Conservation (phyloP, 1,139 yeast species). For the Nakaseomyces nivariensis region DNA sequence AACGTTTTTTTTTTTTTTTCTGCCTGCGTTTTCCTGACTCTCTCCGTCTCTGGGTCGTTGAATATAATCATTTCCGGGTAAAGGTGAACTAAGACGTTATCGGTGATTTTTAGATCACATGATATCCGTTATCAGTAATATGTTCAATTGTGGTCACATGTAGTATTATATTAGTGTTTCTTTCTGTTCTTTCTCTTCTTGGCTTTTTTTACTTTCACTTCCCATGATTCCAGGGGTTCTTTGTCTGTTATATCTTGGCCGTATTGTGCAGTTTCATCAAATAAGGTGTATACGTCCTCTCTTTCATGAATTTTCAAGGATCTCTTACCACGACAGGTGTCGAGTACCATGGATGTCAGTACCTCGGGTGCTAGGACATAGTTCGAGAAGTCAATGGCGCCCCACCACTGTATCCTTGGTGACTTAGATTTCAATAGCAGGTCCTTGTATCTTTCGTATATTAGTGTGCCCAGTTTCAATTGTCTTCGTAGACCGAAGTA, state of each 20-base stretch:
- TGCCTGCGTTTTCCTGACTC: too few species aligned
- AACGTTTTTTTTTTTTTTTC: too few species aligned
- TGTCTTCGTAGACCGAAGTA: conserved; percentile 54
- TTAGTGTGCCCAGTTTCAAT: conserved; percentile 37
- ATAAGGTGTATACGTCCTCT: conserved; percentile 38
- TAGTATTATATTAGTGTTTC: neutral
- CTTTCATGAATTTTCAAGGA: conserved; percentile 11
- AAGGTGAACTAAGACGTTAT: too few species aligned
- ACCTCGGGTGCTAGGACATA: conserved; percentile 60
- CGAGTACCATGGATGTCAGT: conserved; percentile 27
- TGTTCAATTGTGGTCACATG: too few species aligned
- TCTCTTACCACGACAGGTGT: neutral
- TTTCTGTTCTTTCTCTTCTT: neutral
- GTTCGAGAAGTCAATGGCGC: conserved; percentile 42
- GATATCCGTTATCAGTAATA: too few species aligned
- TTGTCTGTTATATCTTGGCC: conserved; percentile 33
- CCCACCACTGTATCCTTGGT: conserved; percentile 51
- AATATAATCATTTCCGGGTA: too few species aligned
- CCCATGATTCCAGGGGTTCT: conserved; percentile 25
- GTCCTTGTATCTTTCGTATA: conserved; percentile 28
- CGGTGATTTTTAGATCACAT: too few species aligned
- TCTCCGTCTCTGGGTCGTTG: too few species aligned
- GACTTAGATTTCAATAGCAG: conserved; percentile 31
- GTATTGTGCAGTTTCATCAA: conserved; percentile 44
- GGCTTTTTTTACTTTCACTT: conserved; percentile 5